Evolutionary conservation across 208 protist species (phyloP), one percentile per base, ranked within the genome.

Genomic region (Trypanosoma cruzi): DNA sequence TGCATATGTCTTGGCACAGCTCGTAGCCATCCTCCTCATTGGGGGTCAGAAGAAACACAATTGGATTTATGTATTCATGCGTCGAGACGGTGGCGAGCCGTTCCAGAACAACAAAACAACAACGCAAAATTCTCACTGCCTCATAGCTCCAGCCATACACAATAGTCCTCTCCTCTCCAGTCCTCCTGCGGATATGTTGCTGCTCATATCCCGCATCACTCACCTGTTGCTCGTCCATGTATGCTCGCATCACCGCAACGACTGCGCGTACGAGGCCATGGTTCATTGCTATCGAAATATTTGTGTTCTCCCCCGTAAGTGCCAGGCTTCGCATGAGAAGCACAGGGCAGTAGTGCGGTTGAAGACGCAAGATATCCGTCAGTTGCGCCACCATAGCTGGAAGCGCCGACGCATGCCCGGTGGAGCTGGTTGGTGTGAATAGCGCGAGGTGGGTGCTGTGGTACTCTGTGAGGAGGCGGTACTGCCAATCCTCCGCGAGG

Each of bases 401-500:
- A 18, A 74, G 72, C 14, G 62, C 55, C n/a, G 64, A 18, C 2
- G 37, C 20, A 36, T 66, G 46, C n/a, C 40, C 40, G 13, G 64
- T 16, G 16, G 64, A 50, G 48, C 26, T 71, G 22, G 32, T 55
- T 49, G 54, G 36, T 20, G 58, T 57, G 50, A 71, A 68, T 48
- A 77, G 56, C 69, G 70, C 67, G 6, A 90, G 66, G 55, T 89
- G 76, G 26, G 90, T 93, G 28, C 85, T 79, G 78, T 93, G 89
- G 68, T 85, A 74, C 50, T 93, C 87, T 28, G 82, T 74, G 3
- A 95, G 82, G 34, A 95, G 75, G 16, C 79, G 77, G 79, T 88
- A 90, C 79, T 95, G 90, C 87, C 86, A 95, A 58, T 87, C 80
- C 44, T 81, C 76, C 6, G 65, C 70, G 53, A 90, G 80, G 59